Evolutionary conservation across 192 early-diverging fungal genomes (phyloP).

Genomic region (Linderina pennispora): DNA sequence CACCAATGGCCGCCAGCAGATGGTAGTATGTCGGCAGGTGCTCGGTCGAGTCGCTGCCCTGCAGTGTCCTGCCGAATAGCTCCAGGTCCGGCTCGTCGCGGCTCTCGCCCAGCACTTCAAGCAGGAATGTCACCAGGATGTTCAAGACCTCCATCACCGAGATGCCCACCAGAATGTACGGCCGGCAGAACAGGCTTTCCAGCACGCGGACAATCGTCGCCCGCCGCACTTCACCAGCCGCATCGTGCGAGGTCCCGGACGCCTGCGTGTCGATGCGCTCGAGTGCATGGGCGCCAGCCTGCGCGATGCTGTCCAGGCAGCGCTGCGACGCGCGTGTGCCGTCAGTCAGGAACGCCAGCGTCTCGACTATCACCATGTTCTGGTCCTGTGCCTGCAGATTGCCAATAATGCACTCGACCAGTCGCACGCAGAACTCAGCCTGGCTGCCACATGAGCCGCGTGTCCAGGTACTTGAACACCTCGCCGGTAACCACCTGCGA

Average conservation of each 20-base stretch:
- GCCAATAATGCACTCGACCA: constrained; percentile 17
- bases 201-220: constrained; percentile 37
- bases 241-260: neutral
- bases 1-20: constrained; percentile 38
- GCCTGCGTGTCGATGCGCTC: neutral
- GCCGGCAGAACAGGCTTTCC: constrained; percentile 38
- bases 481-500: constrained; percentile 38
- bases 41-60: constrained; percentile 6
- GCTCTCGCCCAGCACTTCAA: constrained; percentile 15
- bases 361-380: constrained; percentile 47
- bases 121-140: constrained; percentile 32
- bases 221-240: constrained; percentile 8
- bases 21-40: constrained; percentile 31
- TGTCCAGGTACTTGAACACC: constrained; percentile 35
- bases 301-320: constrained; percentile 3
- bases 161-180: constrained; percentile 42
- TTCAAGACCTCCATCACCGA: constrained; percentile 48
- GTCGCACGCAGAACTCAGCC: constrained; percentile 18
- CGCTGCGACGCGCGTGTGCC: constrained; percentile 17
- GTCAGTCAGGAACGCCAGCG: constrained; percentile 29
- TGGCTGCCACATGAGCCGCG: constrained; percentile 23
- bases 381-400: constrained; percentile 40
- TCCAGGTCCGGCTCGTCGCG: no score
- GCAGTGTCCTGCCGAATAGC: constrained; percentile 1
- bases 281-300: constrained; percentile 2